phyloP scores from a whole-genome alignment of 768 basidiomycete genomes.

The Cantharellus anzutake region DNA sequence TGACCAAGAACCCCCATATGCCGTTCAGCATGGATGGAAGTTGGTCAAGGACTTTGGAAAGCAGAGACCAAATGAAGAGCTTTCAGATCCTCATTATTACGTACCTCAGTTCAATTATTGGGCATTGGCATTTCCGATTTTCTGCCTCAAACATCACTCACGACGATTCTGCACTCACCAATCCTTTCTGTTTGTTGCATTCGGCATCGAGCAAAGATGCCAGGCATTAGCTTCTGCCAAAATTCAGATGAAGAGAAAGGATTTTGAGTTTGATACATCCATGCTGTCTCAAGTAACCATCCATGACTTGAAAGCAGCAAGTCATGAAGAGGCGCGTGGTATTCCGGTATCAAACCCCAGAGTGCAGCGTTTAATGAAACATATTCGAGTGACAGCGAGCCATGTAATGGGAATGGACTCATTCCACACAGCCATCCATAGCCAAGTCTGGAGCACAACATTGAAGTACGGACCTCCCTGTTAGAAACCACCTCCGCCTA shows the following conservation, averaged over 20 bases:
- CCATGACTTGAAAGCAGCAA: not conserved
- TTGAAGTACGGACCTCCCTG: conserved; percentile 14
- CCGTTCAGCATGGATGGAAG: not conserved
- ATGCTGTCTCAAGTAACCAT: not conserved
- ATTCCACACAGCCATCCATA: not conserved
- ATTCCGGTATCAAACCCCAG: not conserved
- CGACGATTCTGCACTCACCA: not conserved
- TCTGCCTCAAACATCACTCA: not conserved
- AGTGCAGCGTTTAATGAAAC: not conserved
- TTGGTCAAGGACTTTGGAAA: not conserved
- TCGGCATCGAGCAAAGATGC: not conserved
- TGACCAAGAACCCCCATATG: not conserved
- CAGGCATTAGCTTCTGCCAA: not conserved
- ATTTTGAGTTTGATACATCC: conserved; percentile 12
- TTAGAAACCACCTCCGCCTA: no score
- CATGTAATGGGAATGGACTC: not conserved
- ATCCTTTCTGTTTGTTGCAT: not conserved
- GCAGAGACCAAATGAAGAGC: not conserved
- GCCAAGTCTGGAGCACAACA: conserved; percentile 10
- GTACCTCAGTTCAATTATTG: not conserved
- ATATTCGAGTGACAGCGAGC: not conserved
- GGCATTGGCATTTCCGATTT: not conserved
- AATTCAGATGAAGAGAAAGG: conserved; percentile 17
- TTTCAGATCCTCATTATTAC: not conserved
- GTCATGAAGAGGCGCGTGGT: not conserved